Base-by-base conservation (phyloP, 1,139 yeast genomes). In the Suhomyces coccinellae region DNA sequence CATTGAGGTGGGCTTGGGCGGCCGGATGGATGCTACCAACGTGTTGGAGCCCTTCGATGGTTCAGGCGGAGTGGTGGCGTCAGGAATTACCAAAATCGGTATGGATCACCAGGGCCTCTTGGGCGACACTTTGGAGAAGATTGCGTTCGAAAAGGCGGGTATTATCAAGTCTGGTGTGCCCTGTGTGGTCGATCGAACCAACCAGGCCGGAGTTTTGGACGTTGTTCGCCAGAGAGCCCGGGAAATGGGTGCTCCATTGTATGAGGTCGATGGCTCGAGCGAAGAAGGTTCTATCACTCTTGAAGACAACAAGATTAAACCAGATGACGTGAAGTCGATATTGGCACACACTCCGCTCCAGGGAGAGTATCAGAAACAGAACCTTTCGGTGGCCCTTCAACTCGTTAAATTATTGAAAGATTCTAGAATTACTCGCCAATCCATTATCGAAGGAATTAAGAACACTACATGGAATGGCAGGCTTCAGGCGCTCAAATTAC, bases 1-100 rank as follows among this genome's bases (percentile, higher is more conserved):
- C 1, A 67, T 91, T 28, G 98, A 91, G 60, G 97, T 89, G 3
- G 98, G 98, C 0, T 69, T 91, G 6, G 98, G 98, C 2, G 98
- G 98, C 0, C 63, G 87, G 34, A 63, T 83, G 31, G 98, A 91
- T 65, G 90, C 97, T 1, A 91, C 98, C 0, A 91, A 91, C 66
- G 87, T 71, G 2, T 56, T 75, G 29, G 52, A 51, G 13, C 83
- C 51, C 44, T 77, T 46, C 28, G 24, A 30, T 3, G 58, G 9
- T 28, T 36, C 33, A 8, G 43, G 46, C 6, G 82, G 81, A 0
- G 82, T 85, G 3, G 49, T 86, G 1, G 83, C 79, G 3, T 77
- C 90, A 3, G 96, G 85, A 0, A 84, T 91, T 32, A 83, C 97
- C 10, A 89, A 88, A 59, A 84, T 91, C 20, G 95, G 93, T 0